Conservation (phyloP, 1,139 yeast genomes). For the Saccharomyces pastorianus region DNA sequence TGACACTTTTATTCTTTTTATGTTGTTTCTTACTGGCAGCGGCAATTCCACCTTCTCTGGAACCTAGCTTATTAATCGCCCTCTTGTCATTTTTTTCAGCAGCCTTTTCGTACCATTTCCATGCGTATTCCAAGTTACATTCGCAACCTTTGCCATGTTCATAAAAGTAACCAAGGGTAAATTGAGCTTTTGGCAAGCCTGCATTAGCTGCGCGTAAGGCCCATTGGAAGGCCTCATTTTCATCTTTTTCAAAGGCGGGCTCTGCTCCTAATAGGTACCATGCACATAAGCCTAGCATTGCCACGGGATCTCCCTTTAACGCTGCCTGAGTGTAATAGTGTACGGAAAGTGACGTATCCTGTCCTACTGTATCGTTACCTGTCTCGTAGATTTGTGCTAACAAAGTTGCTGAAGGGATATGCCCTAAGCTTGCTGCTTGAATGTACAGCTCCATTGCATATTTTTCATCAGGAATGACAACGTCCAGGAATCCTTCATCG, state of each 20-base stretch:
- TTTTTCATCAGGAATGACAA: constrained; percentile 71
- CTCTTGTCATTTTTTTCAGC: constrained; percentile 67
- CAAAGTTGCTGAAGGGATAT: constrained; percentile 67
- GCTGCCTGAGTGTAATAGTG: constrained; percentile 94
- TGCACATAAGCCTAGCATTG: constrained; percentile 92
- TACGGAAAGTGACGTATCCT: constrained; percentile 76
- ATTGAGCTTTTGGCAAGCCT: constrained; percentile 76
- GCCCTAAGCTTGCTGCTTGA: constrained; percentile 85
- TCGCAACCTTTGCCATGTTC: constrained; percentile 86
- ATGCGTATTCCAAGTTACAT: constrained; percentile 48
- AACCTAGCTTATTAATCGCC: constrained; percentile 37
- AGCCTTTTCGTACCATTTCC: constrained; percentile 69
- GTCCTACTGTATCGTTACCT: constrained; percentile 68
- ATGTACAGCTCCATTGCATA: constrained; percentile 84
- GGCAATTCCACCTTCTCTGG: background rate
- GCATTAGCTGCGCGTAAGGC: constrained; percentile 76
- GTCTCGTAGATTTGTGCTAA: constrained; percentile 80
- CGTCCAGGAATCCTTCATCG: constrained; percentile 76
- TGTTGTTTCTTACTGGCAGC: constrained; percentile 3
- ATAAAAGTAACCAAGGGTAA: constrained; percentile 74
- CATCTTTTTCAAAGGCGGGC: constrained; percentile 70
- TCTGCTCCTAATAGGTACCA: constrained; percentile 93
- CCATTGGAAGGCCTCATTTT: constrained; percentile 89
- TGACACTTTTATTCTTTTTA: constrained; percentile 9
- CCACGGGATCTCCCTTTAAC: constrained; percentile 72